Conservation (phyloP, 148 eudicot genomes). For the Gaultheria prostrata region DNA sequence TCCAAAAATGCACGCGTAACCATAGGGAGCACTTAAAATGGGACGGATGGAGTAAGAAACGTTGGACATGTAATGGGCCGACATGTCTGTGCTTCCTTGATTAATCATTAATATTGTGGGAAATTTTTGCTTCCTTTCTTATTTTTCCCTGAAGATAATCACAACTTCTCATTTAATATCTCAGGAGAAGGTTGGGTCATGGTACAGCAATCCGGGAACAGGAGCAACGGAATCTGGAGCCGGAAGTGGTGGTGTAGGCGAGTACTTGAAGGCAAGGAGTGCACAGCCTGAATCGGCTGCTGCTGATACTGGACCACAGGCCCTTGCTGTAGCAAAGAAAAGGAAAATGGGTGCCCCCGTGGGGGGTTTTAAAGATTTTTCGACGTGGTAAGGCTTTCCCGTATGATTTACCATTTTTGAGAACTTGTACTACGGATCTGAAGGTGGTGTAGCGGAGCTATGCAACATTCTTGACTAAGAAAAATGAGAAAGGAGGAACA, state of each 20-base stretch:
- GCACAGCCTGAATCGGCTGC: conserved; percentile 34
- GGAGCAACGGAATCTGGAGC: conserved; percentile 43
- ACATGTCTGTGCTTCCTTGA: not conserved
- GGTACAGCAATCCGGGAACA: conserved; percentile 89
- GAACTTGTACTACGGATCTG: too few species aligned
- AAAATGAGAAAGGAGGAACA: not conserved
- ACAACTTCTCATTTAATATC: conserved; percentile 1
- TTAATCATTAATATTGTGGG: not conserved
- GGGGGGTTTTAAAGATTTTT: conserved; percentile 60
- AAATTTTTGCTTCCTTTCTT: not conserved
- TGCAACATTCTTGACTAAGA: not conserved
- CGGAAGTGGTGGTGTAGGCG: conserved; percentile 66
- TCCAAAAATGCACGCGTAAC: too few species aligned
- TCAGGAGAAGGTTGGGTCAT: conserved; percentile 94
- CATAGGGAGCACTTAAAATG: too few species aligned
- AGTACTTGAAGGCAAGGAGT: conserved; percentile 65
- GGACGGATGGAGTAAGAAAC: not conserved
- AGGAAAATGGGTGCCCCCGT: conserved; percentile 49
- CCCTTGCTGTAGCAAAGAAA: conserved; percentile 49
- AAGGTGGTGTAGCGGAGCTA: conserved; percentile 5
- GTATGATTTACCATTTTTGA: not conserved
- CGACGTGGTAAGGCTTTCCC: conserved; percentile 56
- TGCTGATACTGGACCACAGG: conserved; percentile 34
- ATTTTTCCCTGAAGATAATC: not conserved
- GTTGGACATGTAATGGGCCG: not conserved